These are phyloP conservation scores for Phanerochaete carnosa DNA, from an alignment of 768 basidiomycete species.

Conservation along the genomic window DNA sequence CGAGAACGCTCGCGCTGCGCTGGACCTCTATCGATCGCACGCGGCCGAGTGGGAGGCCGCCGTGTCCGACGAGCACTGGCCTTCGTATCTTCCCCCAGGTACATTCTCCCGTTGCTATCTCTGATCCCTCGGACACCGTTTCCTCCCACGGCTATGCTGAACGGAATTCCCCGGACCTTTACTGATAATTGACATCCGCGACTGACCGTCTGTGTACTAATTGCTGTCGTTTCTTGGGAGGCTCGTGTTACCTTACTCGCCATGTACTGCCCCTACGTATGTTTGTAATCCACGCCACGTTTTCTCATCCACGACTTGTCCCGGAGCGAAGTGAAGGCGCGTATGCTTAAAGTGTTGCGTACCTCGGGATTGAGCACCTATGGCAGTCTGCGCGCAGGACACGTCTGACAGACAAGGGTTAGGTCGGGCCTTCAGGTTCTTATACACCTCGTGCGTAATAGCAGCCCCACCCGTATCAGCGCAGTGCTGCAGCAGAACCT, in stretches of 20 bases:
- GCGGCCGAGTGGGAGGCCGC: slow-evolving; percentile 64
- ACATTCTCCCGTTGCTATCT: slow-evolving; percentile 79
- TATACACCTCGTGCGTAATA: neutral
- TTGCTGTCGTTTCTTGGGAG: neutral
- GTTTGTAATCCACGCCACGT: neutral
- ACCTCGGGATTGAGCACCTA: neutral
- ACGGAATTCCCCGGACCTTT: neutral
- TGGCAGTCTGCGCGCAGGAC: neutral
- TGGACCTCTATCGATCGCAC: slow-evolving; percentile 54
- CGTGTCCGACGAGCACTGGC: slow-evolving; percentile 65
- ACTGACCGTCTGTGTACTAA: neutral
- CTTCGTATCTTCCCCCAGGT: slow-evolving; percentile 70
- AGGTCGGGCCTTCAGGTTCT: neutral
- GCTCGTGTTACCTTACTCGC: no score
- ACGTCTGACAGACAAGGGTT: neutral
- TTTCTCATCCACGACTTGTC: no score
- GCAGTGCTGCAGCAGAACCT: neutral
- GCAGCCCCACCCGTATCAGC: neutral
- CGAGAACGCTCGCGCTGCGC: slow-evolving; percentile 68
- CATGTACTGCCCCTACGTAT: neutral
- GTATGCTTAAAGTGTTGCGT: neutral
- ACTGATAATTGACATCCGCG: neutral
- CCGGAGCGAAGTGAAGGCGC: no score
- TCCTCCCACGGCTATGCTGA: neutral
- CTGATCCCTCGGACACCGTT: slow-evolving; percentile 25